Evolutionary conservation across 2,329 filamentous ascomycete species (phyloP).

Genomic region (Arthroderma uncinatum): DNA sequence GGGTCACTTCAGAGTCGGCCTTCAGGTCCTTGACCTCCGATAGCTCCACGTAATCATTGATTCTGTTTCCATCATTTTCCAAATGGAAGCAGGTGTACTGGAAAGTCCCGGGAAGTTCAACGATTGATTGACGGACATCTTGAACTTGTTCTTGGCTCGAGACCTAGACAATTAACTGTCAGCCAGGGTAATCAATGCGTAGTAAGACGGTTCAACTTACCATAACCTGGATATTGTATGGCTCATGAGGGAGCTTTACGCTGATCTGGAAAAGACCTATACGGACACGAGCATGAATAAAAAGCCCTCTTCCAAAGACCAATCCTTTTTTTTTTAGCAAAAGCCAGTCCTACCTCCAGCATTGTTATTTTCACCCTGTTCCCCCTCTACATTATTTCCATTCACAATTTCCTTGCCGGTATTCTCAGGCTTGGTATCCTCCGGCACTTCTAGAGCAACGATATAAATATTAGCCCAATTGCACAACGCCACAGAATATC

Average conservation of each 20-base stretch:
- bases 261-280: conserved; percentile 57
- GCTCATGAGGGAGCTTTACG: conserved; percentile 69
- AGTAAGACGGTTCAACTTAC: conserved; percentile 42
- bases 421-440: conserved; percentile 8
- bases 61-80: conserved; percentile 72
- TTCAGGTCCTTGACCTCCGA: conserved; percentile 75
- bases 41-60: conserved; percentile 92
- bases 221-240: conserved; percentile 72
- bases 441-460: conserved; percentile 9
- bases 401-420: conserved; percentile 20
- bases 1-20: conserved; percentile 62
- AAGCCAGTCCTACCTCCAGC: conserved; percentile 12
- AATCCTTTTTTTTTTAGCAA: background rate
- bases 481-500: background rate
- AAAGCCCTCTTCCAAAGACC: background rate
- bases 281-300: conserved; percentile 1
- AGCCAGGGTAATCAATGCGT: background rate
- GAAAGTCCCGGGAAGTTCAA: conserved; percentile 84
- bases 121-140: conserved; percentile 91
- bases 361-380: conserved; percentile 25
- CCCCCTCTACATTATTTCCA: conserved; percentile 25
- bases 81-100: conserved; percentile 99
- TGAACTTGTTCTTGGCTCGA: conserved; percentile 92
- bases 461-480: background rate
- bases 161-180: conserved; percentile 44